These are phyloP conservation scores for Lodderomyces metapsilosis DNA, from an alignment of 1,139 yeast species.

Conservation along the genomic window DNA sequence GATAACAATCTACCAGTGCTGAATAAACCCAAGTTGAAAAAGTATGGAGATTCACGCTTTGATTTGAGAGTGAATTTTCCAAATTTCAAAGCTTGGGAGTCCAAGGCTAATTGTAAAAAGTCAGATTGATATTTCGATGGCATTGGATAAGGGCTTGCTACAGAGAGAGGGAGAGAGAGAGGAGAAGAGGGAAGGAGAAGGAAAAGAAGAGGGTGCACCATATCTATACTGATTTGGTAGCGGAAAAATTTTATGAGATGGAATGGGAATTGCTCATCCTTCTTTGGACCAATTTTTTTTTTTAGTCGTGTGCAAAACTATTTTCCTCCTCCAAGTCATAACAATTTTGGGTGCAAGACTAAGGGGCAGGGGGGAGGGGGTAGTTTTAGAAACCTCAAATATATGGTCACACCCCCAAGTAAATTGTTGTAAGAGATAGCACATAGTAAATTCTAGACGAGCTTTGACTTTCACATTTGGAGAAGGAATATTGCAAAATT, in stretches of 20 bases:
- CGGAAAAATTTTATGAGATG: not conserved
- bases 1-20: conserved; percentile 76
- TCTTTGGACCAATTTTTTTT: not conserved
- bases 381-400: too few species aligned
- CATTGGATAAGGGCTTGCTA: conserved; percentile 16
- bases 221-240: too few species aligned
- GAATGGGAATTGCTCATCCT: not conserved
- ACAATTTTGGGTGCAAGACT: too few species aligned
- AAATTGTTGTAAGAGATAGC: too few species aligned
- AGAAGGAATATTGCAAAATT: too few species aligned
- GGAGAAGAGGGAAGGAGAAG: conserved; percentile 5
- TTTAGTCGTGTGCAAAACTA: not conserved
- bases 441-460: too few species aligned
- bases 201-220: not conserved
- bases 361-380: too few species aligned
- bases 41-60: conserved; percentile 93
- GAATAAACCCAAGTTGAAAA: conserved; percentile 91
- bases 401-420: too few species aligned
- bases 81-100: conserved; percentile 77
- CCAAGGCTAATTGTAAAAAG: conserved; percentile 79
- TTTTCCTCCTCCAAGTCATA: too few species aligned
- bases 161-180: conserved; percentile 12
- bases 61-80: conserved; percentile 89
- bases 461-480: too few species aligned
- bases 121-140: conserved; percentile 51